These are phyloP conservation scores for Xylariales sp. DNA, from an alignment of 2,329 filamentous ascomycete species.

Conservation along the genomic window DNA sequence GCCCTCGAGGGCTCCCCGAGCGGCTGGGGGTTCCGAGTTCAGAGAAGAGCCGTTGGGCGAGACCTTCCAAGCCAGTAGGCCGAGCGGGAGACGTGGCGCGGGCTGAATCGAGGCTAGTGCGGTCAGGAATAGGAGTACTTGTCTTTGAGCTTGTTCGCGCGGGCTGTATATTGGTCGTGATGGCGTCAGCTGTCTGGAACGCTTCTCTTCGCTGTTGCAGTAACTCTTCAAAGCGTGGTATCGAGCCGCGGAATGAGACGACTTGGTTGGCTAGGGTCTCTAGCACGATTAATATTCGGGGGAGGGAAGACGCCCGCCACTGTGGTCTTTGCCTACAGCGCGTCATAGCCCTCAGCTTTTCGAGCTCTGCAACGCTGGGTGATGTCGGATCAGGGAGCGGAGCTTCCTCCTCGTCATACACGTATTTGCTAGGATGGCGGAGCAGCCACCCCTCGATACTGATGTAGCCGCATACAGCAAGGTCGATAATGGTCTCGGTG, in stretches of 20 bases:
- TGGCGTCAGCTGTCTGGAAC: slow-evolving; percentile 56
- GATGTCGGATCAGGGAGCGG: slow-evolving; percentile 14
- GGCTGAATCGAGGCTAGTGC: slow-evolving; percentile 38
- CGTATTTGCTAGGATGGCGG: slow-evolving; percentile 63
- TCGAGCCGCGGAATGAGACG: slow-evolving; percentile 53
- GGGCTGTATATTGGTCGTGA: slow-evolving; percentile 31
- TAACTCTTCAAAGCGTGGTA: slow-evolving; percentile 70
- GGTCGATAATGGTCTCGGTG: slow-evolving; percentile 76
- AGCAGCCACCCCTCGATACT: slow-evolving; percentile 88
- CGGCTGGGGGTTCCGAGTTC: slow-evolving; percentile 53
- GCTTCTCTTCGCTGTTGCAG: slow-evolving; percentile 61
- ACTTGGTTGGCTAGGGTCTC: slow-evolving; percentile 60
- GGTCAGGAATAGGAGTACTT: slow-evolving; percentile 28
- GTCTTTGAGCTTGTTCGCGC: slow-evolving; percentile 19
- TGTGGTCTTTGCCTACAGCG: slow-evolving; percentile 49
- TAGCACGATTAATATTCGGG: slow-evolving; percentile 53
- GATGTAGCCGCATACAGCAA: slow-evolving; percentile 81
- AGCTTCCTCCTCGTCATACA: slow-evolving; percentile 41
- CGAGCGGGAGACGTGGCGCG: slow-evolving; percentile 48
- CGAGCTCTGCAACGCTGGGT: slow-evolving; percentile 28
- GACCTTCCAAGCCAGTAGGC: slow-evolving; percentile 52
- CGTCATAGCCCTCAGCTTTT: slow-evolving; percentile 42
- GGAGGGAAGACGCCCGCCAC: slow-evolving; percentile 46
- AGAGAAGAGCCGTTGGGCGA: slow-evolving; percentile 59
- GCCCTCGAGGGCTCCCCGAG: slow-evolving; percentile 43